These are phyloP conservation scores for Candida multigemmis DNA, from an alignment of 805 yeast species.

Conservation along the genomic window DNA sequence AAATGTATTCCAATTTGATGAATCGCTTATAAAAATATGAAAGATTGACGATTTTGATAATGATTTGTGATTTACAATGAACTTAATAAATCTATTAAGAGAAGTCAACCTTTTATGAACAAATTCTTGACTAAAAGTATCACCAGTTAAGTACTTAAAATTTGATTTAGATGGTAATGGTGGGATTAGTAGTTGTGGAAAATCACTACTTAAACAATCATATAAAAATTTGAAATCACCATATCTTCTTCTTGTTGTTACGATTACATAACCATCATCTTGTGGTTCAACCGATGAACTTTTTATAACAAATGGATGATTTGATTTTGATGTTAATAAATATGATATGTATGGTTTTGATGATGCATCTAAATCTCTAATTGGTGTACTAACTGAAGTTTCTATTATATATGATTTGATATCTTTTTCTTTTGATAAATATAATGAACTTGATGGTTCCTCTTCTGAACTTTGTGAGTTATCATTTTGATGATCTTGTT, in stretches of 20 bases:
- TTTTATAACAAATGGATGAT: constrained; percentile 47
- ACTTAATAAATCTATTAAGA: constrained; percentile 62
- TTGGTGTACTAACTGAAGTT: constrained; percentile 49
- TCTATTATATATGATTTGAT: constrained; percentile 10
- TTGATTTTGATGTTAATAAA: constrained; percentile 52
- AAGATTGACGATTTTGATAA: constrained; percentile 63
- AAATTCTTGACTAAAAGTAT: constrained; percentile 78
- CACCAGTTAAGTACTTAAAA: constrained; percentile 88
- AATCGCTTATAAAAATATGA: constrained; percentile 58
- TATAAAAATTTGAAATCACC: constrained; percentile 79
- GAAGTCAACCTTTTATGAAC: constrained; percentile 78
- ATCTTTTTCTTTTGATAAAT: constrained; percentile 1
- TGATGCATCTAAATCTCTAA: constrained; percentile 58
- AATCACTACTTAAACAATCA: constrained; percentile 66
- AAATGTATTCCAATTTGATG: constrained; percentile 66
- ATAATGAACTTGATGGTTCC: background rate
- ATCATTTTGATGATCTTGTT: background rate
- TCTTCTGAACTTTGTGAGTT: background rate
- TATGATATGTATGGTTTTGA: constrained; percentile 74
- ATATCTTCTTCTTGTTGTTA: constrained; percentile 76
- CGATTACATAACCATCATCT: too few species aligned
- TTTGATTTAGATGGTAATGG: constrained; percentile 92
- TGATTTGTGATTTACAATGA: constrained; percentile 67
- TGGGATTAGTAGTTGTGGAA: constrained; percentile 80
- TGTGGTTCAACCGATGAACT: too few species aligned